phyloP scores from a whole-genome alignment of 768 basidiomycete species.

The Grammothele lineata region DNA sequence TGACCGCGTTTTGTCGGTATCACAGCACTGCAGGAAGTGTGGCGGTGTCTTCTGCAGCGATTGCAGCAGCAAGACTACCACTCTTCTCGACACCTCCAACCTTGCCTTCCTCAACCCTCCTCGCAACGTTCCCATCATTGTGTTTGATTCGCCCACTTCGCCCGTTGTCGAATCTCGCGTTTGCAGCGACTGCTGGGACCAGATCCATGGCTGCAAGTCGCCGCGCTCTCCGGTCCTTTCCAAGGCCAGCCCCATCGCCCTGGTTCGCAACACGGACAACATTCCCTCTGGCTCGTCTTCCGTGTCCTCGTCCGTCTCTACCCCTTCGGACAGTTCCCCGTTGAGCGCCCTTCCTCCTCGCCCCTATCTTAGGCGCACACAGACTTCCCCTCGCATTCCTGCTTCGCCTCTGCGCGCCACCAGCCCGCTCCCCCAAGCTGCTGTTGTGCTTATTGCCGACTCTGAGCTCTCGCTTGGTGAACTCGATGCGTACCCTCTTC shows the following conservation, averaged over 20 bases:
- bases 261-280: slow-evolving; percentile 10
- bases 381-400: slow-evolving; percentile 30
- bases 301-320: slow-evolving; percentile 26
- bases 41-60: slow-evolving; percentile 70
- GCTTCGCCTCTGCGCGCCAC: slow-evolving; percentile 24
- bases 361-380: slow-evolving; percentile 23
- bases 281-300: slow-evolving; percentile 24
- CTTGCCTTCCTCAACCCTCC: slow-evolving; percentile 72
- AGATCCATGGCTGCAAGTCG: slow-evolving; percentile 55
- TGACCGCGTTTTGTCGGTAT: slow-evolving; percentile 13
- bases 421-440: slow-evolving; percentile 17
- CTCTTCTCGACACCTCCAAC: slow-evolving; percentile 68
- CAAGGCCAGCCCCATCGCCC: slow-evolving; percentile 13
- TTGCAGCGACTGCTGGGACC: slow-evolving; percentile 75
- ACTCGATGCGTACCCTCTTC: slow-evolving; percentile 70
- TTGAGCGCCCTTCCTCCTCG: slow-evolving; percentile 5
- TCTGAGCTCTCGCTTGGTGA: slow-evolving; percentile 40
- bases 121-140: slow-evolving; percentile 53
- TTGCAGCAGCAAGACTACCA: slow-evolving; percentile 56
- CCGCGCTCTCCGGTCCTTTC: slow-evolving; percentile 37
- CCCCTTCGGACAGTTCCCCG: slow-evolving; percentile 25
- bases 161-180: slow-evolving; percentile 59
- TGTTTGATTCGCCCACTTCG: slow-evolving; percentile 54
- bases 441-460: slow-evolving; percentile 11
- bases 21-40: slow-evolving; percentile 82